Evolutionary conservation across 805 yeast genomes (phyloP), one percentile per base, ranked within the genome.

Genomic region (Zygosaccharomyces siamensis): DNA sequence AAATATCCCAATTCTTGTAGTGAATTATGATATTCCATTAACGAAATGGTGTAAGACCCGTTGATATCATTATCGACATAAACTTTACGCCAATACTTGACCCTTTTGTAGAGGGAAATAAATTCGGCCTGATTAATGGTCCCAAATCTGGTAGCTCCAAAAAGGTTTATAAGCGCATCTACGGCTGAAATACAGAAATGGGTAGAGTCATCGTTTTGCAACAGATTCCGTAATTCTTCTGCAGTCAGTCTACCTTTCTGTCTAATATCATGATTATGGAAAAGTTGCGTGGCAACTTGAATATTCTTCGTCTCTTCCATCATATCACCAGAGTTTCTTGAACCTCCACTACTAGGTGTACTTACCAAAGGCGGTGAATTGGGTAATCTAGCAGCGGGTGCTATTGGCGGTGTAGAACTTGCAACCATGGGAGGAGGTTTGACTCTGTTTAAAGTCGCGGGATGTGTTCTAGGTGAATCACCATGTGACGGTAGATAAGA

Each of bases 41-140:
- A 56, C 16, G 64, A 54, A 11, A 66, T 47, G 3, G 71, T 64
- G 16, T 61, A 65, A 3, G 69, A 62, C 3, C 64, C 61, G 39
- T 66, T 64, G 12, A 65, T 61, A 48, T 66, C 70, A 43, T 62
- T 65, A 47, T 64, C 69, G 12, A 66, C 69, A 60, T 66, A 67
- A 2, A 66, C 54, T 41, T 63, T 63, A 46, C 71, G 56, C 71
- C 71, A 67, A 16, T 56, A 53, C 43, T 66, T 67, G 12, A 67
- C 63, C 38, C 65, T 53, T 41, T 62, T 64, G 46, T 66, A 67
- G 33, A 67, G 54, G 6, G 69, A 62, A 10, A 63, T 51, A 42
- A 67, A 67, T 45, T 67, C 71, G 7, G 51, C 52, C 40, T 58
- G 58, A 47, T 64, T 66, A 5, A 67, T 55, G 0, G 69, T 64